Percentiles rank a stretch among this genome's conserved stretches.
Evolutionary conservation across 2,329 filamentous ascomycete species (phyloP).

Genomic region (Colletotrichum simmondsii): DNA sequence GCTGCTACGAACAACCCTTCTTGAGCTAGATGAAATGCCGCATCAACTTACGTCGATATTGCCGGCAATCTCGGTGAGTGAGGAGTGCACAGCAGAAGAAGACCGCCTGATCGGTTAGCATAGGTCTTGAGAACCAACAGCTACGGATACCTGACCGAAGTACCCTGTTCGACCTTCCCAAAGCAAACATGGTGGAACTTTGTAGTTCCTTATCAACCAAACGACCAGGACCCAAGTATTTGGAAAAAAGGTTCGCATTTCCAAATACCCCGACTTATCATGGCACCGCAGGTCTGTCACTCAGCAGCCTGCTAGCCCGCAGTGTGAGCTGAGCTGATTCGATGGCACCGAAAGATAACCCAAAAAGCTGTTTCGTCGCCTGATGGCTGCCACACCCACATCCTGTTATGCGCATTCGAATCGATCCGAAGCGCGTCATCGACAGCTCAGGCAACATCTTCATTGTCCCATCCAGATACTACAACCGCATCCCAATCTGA

Average conservation of each 20-base stretch:
- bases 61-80: constrained; percentile 16
- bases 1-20: neutral
- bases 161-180: constrained; percentile 25
- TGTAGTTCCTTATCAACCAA: constrained; percentile 17
- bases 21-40: neutral
- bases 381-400: constrained; percentile 16
- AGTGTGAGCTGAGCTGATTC: constrained; percentile 13
- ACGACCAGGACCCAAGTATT: constrained; percentile 7
- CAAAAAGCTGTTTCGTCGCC: neutral
- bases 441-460: neutral
- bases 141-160: constrained; percentile 9
- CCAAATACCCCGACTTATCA: constrained; percentile 18
- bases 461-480: neutral
- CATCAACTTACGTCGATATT: neutral
- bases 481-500: neutral
- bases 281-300: neutral
- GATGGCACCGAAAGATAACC: constrained; percentile 16
- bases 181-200: constrained; percentile 24
- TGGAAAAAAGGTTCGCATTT: constrained; percentile 9
- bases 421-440: constrained; percentile 23
- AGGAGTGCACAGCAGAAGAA: neutral
- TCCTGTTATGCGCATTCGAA: neutral
- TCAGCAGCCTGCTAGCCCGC: neutral
- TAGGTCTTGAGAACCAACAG: constrained; percentile 20
- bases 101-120: constrained; percentile 16